Conservation (phyloP, 148 eudicot genomes). For the Heliamphora exappendiculata region DNA sequence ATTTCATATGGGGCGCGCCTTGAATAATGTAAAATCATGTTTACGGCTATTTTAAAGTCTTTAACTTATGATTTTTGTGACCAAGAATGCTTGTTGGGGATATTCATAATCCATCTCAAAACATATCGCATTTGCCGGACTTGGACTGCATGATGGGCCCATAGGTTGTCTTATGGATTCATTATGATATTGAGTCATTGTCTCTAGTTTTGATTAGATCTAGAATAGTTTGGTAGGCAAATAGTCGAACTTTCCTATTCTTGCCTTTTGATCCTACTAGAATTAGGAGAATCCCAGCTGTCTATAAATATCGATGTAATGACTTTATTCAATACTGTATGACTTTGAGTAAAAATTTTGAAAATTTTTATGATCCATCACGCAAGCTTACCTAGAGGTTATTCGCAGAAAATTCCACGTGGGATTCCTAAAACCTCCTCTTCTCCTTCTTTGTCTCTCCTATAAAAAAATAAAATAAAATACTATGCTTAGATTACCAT, state of each 20-base stretch:
- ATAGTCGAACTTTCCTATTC: neutral
- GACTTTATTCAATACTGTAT: too few relatives aligned
- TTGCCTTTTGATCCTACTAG: too few relatives aligned
- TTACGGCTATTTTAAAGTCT: neutral
- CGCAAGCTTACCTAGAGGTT: too few relatives aligned
- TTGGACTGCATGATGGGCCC: neutral
- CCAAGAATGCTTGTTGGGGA: too few relatives aligned
- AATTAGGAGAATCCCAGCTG: too few relatives aligned
- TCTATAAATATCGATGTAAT: too few relatives aligned
- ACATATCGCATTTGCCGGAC: neutral
- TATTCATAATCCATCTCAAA: too few relatives aligned
- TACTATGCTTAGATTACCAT: neutral
- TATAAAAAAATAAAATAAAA: too few relatives aligned
- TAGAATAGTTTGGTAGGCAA: neutral
- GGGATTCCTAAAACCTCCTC: neutral
- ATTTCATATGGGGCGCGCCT: neutral
- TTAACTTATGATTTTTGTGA: too few relatives aligned
- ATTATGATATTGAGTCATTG: too few relatives aligned
- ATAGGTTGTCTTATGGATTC: neutral
- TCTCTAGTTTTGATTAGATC: neutral
- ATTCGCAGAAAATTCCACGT: neutral
- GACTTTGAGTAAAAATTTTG: too few relatives aligned
- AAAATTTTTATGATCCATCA: too few relatives aligned
- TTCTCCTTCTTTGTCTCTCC: neutral
- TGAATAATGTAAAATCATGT: neutral